Conservation (phyloP, 1,284 basidiomycete genomes). For the Sanguinoderma infundibulare region DNA sequence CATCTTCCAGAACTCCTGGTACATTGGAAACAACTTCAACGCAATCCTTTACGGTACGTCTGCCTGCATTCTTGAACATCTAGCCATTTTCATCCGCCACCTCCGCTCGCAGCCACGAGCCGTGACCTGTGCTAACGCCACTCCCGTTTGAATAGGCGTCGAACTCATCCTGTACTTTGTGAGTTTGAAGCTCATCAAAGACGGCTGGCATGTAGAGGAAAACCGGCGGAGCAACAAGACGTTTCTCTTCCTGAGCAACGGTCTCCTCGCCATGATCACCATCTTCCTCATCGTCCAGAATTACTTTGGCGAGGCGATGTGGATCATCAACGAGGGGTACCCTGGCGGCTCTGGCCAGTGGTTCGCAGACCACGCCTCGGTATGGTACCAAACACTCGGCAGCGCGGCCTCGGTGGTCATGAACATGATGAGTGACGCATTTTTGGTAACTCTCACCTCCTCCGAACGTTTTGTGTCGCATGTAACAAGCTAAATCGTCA, state of each 20-base stretch:
- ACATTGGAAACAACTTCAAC: slow-evolving; percentile 5
- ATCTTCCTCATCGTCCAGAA: slow-evolving; percentile 19
- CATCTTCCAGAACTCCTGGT: slow-evolving; percentile 2
- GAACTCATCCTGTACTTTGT: slow-evolving; percentile 21
- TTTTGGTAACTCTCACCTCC: slow-evolving; percentile 12
- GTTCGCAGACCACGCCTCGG: slow-evolving; percentile 12
- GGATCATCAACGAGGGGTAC: slow-evolving; percentile 23
- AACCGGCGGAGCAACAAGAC: slow-evolving; percentile 2
- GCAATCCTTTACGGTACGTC: background rate
- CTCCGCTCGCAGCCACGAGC: too few species aligned
- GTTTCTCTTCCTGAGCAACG: slow-evolving; percentile 20
- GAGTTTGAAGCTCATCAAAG: slow-evolving; percentile 8
- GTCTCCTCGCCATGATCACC: slow-evolving; percentile 20
- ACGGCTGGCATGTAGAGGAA: background rate
- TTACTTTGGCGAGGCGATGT: slow-evolving; percentile 26
- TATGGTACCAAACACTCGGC: slow-evolving; percentile 27
- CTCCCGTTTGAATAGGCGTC: too few species aligned
- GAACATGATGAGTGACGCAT: slow-evolving; percentile 19
- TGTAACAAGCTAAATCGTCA: too few species aligned
- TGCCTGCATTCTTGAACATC: background rate
- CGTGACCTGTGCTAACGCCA: too few species aligned
- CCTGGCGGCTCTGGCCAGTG: slow-evolving; percentile 19
- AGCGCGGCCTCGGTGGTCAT: slow-evolving; percentile 16
- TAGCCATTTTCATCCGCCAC: background rate
- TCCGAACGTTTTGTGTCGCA: too few species aligned